Percentiles rank a stretch among this genome's conserved stretches.
Conservation (phyloP, 768 basidiomycete genomes). For the Coprinellus aureogranulatus region DNA sequence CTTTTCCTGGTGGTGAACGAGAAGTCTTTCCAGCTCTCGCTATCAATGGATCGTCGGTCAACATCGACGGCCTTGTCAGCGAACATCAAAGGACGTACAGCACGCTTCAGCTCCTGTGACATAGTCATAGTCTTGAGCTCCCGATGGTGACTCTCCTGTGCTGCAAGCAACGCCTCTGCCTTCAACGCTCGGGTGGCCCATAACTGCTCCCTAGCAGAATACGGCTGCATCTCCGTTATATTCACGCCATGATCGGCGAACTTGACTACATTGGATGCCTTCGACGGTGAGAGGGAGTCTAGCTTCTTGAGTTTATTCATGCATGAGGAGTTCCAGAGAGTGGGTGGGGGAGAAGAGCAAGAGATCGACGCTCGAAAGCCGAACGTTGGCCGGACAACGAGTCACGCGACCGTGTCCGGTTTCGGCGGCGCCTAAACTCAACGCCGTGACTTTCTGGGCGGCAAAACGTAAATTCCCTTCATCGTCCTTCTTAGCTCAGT, state of each 20-base stretch:
- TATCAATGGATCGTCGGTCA: slow-evolving; percentile 19
- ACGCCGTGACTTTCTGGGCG: too few relatives aligned
- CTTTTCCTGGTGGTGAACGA: slow-evolving; percentile 44
- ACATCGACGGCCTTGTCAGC: not conserved
- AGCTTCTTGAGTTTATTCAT: slow-evolving; percentile 12
- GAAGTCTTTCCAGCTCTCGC: slow-evolving; percentile 42
- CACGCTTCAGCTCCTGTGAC: slow-evolving; percentile 44
- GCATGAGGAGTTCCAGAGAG: not conserved
- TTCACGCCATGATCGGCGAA: not conserved
- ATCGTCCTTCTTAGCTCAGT: slow-evolving; percentile 23
- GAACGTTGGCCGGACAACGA: not conserved
- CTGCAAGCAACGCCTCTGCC: slow-evolving; percentile 60
- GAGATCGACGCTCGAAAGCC: not conserved
- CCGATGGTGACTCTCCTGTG: slow-evolving; percentile 44
- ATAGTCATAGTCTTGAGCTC: slow-evolving; percentile 45
- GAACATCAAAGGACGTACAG: slow-evolving; percentile 33
- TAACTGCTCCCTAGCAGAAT: slow-evolving; percentile 47
- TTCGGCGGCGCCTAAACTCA: too few relatives aligned
- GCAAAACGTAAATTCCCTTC: too few relatives aligned
- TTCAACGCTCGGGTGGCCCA: slow-evolving; percentile 67
- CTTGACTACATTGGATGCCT: not conserved
- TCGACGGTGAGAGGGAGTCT: not conserved
- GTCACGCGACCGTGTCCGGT: too few relatives aligned
- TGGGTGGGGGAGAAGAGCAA: not conserved
- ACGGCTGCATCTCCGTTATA: slow-evolving; percentile 13